Conservation (phyloP, 495 filamentous ascomycete genomes). For the Zalerion maritima region DNA sequence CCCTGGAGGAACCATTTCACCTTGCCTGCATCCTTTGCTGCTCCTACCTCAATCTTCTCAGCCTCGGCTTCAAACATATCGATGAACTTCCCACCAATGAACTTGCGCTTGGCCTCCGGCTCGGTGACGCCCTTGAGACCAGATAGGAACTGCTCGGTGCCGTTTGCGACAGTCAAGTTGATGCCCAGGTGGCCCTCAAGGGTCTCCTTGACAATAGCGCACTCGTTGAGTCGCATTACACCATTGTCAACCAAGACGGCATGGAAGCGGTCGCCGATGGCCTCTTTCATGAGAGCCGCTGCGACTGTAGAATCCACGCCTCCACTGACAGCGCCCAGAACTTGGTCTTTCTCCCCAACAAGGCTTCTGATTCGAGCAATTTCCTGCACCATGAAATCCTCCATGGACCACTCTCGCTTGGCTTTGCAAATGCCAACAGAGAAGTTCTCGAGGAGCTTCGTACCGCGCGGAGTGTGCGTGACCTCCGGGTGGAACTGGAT, state of each 20-base stretch:
- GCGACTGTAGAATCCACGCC: conserved; percentile 90
- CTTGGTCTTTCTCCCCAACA: conserved; percentile 67
- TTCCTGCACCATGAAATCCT: conserved; percentile 62
- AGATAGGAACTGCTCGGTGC: conserved; percentile 54
- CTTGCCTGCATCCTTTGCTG: conserved; percentile 46
- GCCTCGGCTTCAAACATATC: conserved; percentile 79
- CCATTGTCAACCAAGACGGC: conserved; percentile 84
- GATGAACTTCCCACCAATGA: conserved; percentile 70
- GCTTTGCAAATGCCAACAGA: conserved; percentile 65
- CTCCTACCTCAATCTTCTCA: conserved; percentile 54
- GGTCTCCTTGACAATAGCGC: conserved; percentile 58
- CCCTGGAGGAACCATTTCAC: conserved; percentile 81
- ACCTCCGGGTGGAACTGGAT: conserved; percentile 87
- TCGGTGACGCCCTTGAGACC: conserved; percentile 62
- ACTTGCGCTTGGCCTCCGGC: conserved; percentile 86
- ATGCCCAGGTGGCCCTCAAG: conserved; percentile 69
- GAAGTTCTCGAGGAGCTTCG: conserved; percentile 59
- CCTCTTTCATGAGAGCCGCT: conserved; percentile 69
- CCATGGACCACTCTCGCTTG: conserved; percentile 68
- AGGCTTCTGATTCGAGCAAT: conserved; percentile 59
- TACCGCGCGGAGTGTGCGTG: conserved; percentile 53
- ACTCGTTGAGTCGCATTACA: conserved; percentile 77
- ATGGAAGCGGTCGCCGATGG: conserved; percentile 77
- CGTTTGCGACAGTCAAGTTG: conserved; percentile 80
- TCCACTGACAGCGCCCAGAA: conserved; percentile 74